Percentiles rank a stretch among this genome's conserved stretches.
phyloP scores from a whole-genome alignment of 768 basidiomycete species.

The Termitomyces sp. region DNA sequence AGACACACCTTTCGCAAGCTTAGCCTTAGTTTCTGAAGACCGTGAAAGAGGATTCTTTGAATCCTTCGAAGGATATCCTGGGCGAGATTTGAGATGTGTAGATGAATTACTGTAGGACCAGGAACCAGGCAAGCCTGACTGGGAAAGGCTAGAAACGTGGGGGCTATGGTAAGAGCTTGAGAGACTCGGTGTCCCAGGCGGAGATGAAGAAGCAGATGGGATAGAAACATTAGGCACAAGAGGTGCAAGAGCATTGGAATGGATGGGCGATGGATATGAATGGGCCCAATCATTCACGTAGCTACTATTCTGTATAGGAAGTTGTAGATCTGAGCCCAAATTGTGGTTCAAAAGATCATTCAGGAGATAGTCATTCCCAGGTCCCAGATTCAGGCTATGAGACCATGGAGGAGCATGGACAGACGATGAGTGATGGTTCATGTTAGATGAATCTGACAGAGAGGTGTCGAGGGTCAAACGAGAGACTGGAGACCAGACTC shows the following conservation, averaged over 20 bases:
- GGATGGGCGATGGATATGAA: constrained; percentile 57
- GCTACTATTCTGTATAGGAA: constrained; percentile 15
- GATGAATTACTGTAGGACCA: constrained; percentile 24
- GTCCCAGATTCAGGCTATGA: constrained; percentile 23
- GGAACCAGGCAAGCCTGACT: constrained; percentile 18
- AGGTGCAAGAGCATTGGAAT: constrained; percentile 54
- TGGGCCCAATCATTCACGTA: constrained; percentile 43
- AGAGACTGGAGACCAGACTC: constrained; percentile 19
- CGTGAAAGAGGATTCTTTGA: constrained; percentile 25
- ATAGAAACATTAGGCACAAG: constrained; percentile 58
- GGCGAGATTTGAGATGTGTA: constrained; percentile 14
- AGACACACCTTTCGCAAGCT: constrained; percentile 16
- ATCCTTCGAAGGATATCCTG: constrained; percentile 20
- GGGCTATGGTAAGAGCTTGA: constrained; percentile 27
- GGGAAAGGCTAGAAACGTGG: constrained; percentile 15
- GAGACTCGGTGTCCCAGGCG: constrained; percentile 29
- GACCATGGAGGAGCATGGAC: constrained; percentile 30
- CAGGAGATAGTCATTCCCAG: constrained; percentile 11
- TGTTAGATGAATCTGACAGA: constrained; percentile 20
- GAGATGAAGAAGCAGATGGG: constrained; percentile 26
- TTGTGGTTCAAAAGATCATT: constrained; percentile 11
- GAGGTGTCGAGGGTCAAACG: constrained; percentile 33
- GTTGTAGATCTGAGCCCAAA: constrained; percentile 7
- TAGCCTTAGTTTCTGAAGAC: constrained; percentile 21
- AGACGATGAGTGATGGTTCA: constrained; percentile 23